phyloP scores from a whole-genome alignment of 306 rosid species.

The Castanopsis chinensis region DNA sequence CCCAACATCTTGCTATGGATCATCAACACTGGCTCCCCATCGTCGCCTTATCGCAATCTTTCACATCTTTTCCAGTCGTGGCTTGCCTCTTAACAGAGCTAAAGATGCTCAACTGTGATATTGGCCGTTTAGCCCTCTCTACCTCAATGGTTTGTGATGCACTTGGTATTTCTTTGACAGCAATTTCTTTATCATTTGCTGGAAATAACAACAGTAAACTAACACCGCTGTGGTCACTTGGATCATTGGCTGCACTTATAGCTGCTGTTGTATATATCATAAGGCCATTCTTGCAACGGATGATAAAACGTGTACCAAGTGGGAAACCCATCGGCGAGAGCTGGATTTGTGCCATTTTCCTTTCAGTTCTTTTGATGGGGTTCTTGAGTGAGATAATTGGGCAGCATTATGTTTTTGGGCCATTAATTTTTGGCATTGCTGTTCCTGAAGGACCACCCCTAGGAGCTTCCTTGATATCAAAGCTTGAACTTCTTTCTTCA shows the following conservation, averaged over 20 bases:
- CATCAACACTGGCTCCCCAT: slow-evolving; percentile 16
- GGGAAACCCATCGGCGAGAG: slow-evolving; percentile 31
- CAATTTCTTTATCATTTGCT: not conserved
- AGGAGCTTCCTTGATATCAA: slow-evolving; percentile 45
- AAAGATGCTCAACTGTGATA: slow-evolving; percentile 51
- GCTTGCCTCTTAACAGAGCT: slow-evolving; percentile 49
- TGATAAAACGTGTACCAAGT: not conserved
- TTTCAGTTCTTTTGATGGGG: slow-evolving; percentile 29
- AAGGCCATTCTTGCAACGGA: slow-evolving; percentile 37
- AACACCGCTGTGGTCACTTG: not conserved
- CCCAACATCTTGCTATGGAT: not conserved
- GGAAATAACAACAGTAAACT: not conserved
- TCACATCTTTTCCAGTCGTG: slow-evolving; percentile 41
- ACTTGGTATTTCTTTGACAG: slow-evolving; percentile 17
- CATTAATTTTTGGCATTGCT: slow-evolving; percentile 48
- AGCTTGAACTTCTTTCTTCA: slow-evolving; percentile 36
- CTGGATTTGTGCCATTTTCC: slow-evolving; percentile 10
- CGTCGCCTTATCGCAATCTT: slow-evolving; percentile 35
- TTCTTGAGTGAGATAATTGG: slow-evolving; percentile 45
- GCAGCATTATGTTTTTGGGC: slow-evolving; percentile 56
- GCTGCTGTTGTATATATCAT: slow-evolving; percentile 6
- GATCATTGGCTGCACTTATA: slow-evolving; percentile 15
- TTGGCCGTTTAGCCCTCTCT: slow-evolving; percentile 56
- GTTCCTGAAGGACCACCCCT: slow-evolving; percentile 68
- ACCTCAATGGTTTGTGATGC: slow-evolving; percentile 39